phyloP scores from a whole-genome alignment of 176 grass and related monocot species.

The Pontederia paniculata region DNA sequence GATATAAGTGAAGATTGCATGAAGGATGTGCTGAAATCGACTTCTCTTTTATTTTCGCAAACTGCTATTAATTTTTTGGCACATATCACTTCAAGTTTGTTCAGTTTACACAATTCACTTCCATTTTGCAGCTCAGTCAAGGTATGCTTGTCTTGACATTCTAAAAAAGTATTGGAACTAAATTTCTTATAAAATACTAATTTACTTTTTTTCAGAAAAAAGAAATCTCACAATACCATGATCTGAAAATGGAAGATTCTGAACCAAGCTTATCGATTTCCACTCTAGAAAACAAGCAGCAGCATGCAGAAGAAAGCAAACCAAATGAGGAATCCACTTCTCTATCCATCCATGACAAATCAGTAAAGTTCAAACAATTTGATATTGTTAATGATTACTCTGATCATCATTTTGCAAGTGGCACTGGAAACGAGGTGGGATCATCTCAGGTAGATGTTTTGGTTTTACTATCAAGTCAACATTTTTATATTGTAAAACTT shows the following conservation, averaged over 20 bases:
- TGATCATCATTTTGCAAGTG: constrained; percentile 76
- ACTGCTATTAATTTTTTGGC: constrained; percentile 53
- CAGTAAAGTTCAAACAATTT: constrained; percentile 44
- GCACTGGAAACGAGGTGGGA: constrained; percentile 17
- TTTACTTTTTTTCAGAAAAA: constrained; percentile 26
- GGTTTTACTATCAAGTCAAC: not conserved
- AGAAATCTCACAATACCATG: constrained; percentile 38
- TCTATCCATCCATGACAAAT: constrained; percentile 26
- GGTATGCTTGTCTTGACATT: not conserved
- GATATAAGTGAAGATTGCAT: constrained; percentile 40
- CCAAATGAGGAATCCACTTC: constrained; percentile 33
- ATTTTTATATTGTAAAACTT: not conserved
- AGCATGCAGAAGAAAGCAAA: constrained; percentile 20
- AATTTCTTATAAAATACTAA: constrained; percentile 2
- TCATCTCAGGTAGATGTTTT: constrained; percentile 25
- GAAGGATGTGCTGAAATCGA: constrained; percentile 35
- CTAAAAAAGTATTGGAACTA: not conserved
- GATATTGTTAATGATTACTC: constrained; percentile 72
- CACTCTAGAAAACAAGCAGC: constrained; percentile 18
- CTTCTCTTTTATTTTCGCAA: constrained; percentile 37
- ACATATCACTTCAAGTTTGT: constrained; percentile 45
- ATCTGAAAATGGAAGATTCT: constrained; percentile 40
- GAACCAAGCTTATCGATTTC: constrained; percentile 29
- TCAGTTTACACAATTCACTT: constrained; percentile 32
- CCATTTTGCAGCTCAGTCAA: constrained; percentile 34